Evolutionary conservation across 2,329 filamentous ascomycete genomes (phyloP).

Genomic region (Aspergillus nomiae): DNA sequence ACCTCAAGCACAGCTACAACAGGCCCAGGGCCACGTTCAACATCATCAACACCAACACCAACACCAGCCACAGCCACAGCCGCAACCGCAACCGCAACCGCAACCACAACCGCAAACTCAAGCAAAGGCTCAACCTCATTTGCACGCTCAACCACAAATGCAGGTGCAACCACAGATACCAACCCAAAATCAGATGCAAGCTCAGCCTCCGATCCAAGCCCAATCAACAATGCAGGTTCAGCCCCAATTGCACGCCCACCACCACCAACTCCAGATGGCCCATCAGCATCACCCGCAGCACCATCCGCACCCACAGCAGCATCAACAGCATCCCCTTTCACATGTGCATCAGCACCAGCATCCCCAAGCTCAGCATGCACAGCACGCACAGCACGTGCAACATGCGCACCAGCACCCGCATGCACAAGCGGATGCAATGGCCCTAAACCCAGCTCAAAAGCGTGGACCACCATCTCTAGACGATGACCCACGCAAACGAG

Average conservation of each 20-base stretch:
- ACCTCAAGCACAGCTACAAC: constrained; percentile 5
- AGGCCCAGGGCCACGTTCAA: background rate
- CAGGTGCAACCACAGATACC: constrained; percentile 1
- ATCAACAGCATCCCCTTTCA: constrained; percentile 1
- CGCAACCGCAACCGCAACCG: background rate
- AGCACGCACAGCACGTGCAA: background rate
- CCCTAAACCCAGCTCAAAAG: constrained; percentile 23
- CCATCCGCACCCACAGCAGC: constrained; percentile 3
- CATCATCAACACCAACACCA: background rate
- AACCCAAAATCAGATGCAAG: background rate
- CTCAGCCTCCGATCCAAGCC: background rate
- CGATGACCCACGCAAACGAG: constrained; percentile 25
- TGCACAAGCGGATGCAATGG: constrained; percentile 17
- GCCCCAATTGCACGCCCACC: constrained; percentile 8
- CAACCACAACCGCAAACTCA: constrained; percentile 7
- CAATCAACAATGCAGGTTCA: constrained; percentile 17
- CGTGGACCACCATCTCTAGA: constrained; percentile 16
- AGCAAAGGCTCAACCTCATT: background rate
- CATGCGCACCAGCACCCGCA: constrained; percentile 1
- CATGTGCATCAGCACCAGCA: constrained; percentile 17
- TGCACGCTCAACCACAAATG: constrained; percentile 12
- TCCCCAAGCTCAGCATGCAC: constrained; percentile 6
- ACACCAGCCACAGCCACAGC: background rate
- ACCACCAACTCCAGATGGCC: background rate
- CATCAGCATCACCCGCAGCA: constrained; percentile 2